A percentile compares a stretch with the other conserved stretches of the same genome.
phyloP scores from a whole-genome alignment of 768 basidiomycete genomes.

The Tubosaeta sp. region DNA sequence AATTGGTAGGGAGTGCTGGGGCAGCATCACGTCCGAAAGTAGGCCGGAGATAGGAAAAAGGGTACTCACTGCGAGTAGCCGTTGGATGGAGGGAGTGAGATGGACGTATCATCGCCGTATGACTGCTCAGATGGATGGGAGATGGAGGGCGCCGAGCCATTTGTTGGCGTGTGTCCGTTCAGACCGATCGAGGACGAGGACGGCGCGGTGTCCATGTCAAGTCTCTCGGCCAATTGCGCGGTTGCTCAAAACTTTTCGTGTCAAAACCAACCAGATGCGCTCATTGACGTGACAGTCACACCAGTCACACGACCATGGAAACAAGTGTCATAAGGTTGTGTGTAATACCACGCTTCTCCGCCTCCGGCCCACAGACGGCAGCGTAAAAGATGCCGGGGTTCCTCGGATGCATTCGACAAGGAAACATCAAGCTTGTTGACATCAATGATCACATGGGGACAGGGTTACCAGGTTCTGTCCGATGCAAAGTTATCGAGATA shows the following conservation, averaged over 20 bases:
- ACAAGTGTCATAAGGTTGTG: slow-evolving; percentile 62
- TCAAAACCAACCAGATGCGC: slow-evolving; percentile 13
- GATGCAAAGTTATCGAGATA: slow-evolving; percentile 65
- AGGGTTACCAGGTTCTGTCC: slow-evolving; percentile 63
- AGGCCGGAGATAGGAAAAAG: neutral
- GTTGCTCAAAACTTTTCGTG: slow-evolving; percentile 5
- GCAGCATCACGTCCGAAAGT: slow-evolving; percentile 4
- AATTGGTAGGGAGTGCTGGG: slow-evolving; percentile 46
- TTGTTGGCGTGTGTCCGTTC: slow-evolving; percentile 53
- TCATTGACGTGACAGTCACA: slow-evolving; percentile 23
- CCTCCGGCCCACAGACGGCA: slow-evolving; percentile 43
- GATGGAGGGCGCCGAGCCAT: slow-evolving; percentile 41
- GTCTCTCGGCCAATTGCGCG: slow-evolving; percentile 1
- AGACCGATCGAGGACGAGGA: slow-evolving; percentile 35
- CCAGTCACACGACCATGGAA: slow-evolving; percentile 35
- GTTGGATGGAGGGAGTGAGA: slow-evolving; percentile 42
- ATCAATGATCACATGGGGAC: neutral
- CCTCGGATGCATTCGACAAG: slow-evolving; percentile 6
- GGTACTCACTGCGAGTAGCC: slow-evolving; percentile 57
- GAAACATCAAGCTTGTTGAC: slow-evolving; percentile 5
- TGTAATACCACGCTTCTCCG: slow-evolving; percentile 34
- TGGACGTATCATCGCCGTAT: slow-evolving; percentile 30
- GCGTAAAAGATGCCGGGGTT: slow-evolving; percentile 41
- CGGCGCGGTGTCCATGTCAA: slow-evolving; percentile 24
- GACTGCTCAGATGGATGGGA: slow-evolving; percentile 36